These are phyloP conservation scores for Rhododendron kiyosumense DNA, from an alignment of 148 eudicot genomes.

Conservation along the genomic window DNA sequence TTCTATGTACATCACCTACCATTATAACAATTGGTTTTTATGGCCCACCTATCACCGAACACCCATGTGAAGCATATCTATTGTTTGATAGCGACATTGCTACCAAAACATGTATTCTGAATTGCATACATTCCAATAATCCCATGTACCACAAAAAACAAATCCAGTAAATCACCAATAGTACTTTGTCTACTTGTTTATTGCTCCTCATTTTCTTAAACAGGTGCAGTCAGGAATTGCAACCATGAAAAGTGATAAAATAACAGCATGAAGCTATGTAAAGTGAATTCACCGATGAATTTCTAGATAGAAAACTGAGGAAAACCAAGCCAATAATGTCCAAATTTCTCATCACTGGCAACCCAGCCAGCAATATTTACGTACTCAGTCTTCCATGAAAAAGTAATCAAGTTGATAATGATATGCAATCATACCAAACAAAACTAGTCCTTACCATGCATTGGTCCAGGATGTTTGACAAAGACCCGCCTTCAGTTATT, in stretches of 20 bases:
- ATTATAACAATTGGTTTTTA: not conserved
- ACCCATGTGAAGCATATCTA: not conserved
- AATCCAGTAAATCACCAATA: not conserved
- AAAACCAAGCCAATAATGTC: not conserved
- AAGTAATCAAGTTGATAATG: not conserved
- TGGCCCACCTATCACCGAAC: not conserved
- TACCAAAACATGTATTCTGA: not conserved
- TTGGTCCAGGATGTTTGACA: slow-evolving; percentile 88
- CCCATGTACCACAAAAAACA: not conserved
- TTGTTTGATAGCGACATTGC: not conserved
- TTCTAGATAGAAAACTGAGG: not conserved
- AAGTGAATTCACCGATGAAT: not conserved
- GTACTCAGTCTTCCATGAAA: not conserved
- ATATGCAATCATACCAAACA: not conserved
- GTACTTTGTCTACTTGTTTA: not conserved
- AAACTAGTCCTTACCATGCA: slow-evolving; percentile 65
- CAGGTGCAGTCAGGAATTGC: not conserved
- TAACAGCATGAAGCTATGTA: not conserved
- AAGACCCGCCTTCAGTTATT: slow-evolving; percentile 92
- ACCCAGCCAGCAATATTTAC: not conserved
- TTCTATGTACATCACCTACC: not conserved
- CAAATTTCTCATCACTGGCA: not conserved
- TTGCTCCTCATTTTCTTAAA: not conserved
- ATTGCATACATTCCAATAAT: not conserved
- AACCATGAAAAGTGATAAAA: not conserved